Evolutionary conservation across 176 grass and related monocot genomes (phyloP), one percentile per base, ranked within the genome.

Genomic region (Oryza glumipatula): DNA sequence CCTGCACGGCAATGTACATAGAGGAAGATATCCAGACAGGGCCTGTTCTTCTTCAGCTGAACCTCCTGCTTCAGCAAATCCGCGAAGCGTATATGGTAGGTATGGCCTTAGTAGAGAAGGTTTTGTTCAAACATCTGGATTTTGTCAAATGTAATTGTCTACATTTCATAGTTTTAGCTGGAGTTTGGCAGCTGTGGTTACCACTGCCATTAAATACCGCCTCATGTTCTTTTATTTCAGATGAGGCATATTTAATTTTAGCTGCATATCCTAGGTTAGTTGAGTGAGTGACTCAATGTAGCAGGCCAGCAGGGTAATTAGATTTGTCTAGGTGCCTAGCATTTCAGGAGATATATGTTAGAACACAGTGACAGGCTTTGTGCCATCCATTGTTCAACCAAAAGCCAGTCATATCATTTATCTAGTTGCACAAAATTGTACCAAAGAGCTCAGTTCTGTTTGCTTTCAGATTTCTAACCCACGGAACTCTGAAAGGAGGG

Each of bases 111-210:
- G 83, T 74, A 88, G 91, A 92, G 88, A 89, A 74, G 90, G 86
- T 92, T 91, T 87, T 91, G 92, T 97, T 74, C 92, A 89, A 89
- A 92, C 90, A 87, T 93, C 92, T 89, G 92, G 90, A 68, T 94
- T 92, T 89, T 97, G 92, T 84, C 86, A 91, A 48, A 89, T 94
- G 92, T 97, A 92, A 92, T 88, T 64, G 70, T 24, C 65, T 65
- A 54, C 64, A 87, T 72, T 80, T 84, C 28, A 79, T 87, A 87
- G 89, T 65, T 84, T 81, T 91, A 84, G 84, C 51, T 84, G 89
- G 85, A 84, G 70, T 72, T 56, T 7, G 76, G 85, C 65, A 80
- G 76, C 70, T 84, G 85, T 45, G 65, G 76, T 80, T 84, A 66
- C 44, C 70, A 70, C 52, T 70, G 76, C 51, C 9, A 39, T 80